These are phyloP conservation scores for Boletus barrowsii DNA, from an alignment of 768 basidiomycete species.

Conservation along the genomic window DNA sequence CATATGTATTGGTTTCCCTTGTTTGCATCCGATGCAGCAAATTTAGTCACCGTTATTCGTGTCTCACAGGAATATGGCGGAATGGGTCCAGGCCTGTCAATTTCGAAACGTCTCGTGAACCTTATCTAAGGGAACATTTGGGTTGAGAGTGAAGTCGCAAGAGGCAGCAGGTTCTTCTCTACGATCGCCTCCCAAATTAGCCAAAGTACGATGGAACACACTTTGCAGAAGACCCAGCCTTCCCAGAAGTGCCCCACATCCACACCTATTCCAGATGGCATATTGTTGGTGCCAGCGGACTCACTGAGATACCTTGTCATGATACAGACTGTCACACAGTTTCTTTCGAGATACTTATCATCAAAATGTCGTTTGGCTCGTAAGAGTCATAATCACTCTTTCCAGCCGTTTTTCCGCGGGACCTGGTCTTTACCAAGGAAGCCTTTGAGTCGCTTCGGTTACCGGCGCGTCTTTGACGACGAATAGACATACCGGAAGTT, in stretches of 20 bases:
- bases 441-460: too few relatives aligned
- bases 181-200: constrained; percentile 87
- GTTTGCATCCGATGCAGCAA: constrained; percentile 6
- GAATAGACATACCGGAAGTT: too few relatives aligned
- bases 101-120: constrained; percentile 93
- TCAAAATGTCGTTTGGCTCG: too few relatives aligned
- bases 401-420: too few relatives aligned
- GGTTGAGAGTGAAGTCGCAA: constrained; percentile 93
- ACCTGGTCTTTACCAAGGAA: too few relatives aligned
- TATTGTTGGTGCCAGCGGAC: too few relatives aligned
- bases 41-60: constrained; percentile 14
- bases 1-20: constrained; percentile 41
- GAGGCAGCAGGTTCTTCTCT: constrained; percentile 96
- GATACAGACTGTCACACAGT: too few relatives aligned
- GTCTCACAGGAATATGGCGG: constrained; percentile 85
- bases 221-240: constrained; percentile 75
- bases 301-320: too few relatives aligned
- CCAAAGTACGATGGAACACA: constrained; percentile 68
- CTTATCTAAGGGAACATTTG: constrained; percentile 99
- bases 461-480: too few relatives aligned
- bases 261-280: too few relatives aligned
- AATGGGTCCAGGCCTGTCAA: constrained; percentile 93
- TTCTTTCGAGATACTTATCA: too few relatives aligned
- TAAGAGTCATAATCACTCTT: too few relatives aligned
- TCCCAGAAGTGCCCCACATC: constrained; percentile 47